Evolutionary conservation across 805 yeast genomes (phyloP), one percentile per base, ranked within the genome.

Genomic region (Saccharomycopsis selenospora): DNA sequence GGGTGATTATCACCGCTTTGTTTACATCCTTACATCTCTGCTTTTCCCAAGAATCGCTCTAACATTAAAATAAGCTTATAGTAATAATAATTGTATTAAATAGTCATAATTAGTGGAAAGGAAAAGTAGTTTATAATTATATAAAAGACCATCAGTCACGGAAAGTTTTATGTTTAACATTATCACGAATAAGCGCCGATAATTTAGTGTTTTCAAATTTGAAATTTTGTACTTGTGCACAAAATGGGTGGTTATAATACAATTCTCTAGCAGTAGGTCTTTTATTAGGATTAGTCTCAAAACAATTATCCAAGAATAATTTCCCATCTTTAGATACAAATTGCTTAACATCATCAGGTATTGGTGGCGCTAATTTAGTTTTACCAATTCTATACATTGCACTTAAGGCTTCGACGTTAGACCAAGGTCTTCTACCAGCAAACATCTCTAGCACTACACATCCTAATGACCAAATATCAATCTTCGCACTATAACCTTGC

Each of bases 341-440:
- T 4, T 80, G 80, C 45, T 72, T 61, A 0, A 91, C 82, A 49
- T 89, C 96, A n/a, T 85, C 90, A 0, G 96, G 95, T 43, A 95
- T 89, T 0, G 99, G 99, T 2, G 99, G 99, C 0, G 96, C 95
- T 45, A 82, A 74, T 59, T 87, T 84, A 24, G 89, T 78, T 52
- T 84, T 84, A 3, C 98, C 98, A 43, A 73, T 72, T 66, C 89
- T 86, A 64, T 86, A 84, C 75, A 93, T 86, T 2, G 97, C 99
- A 42, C 96, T 93, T 18, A 90, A 86, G 11, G 91, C 95, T 42
- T 91, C 98, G 55, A 85, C 82, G 52, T 93, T 88, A 1, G 95
- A 86, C 99, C 99, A 93, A 0, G 99, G 99, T 50, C 99, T 71
- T 56, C 89, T 79, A 1, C 98, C 99, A 0, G 96, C 96, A 72